Evolutionary conservation across 257 asterid genomes (phyloP), one percentile per base, ranked within the genome.

Genomic region (Knoxia roxburghii): DNA sequence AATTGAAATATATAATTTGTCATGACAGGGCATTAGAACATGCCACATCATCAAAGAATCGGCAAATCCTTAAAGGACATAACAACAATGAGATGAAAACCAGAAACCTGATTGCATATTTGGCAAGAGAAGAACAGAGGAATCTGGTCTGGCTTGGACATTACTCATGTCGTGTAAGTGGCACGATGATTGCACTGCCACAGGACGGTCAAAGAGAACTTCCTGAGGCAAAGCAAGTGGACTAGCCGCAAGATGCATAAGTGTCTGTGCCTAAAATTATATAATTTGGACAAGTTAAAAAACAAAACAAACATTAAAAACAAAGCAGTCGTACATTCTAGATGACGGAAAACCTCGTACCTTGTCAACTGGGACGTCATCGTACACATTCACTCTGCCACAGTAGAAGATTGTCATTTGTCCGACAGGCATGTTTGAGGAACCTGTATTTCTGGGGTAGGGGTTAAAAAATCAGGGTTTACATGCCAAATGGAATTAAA

Each of bases 361-460:
- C 97, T 90, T 90, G 59, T 87, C 86, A 61, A 82, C 76, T 39
- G 99, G 86, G 78, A 94, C 77, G 73, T 85, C 89, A 75, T 94
- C 97, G 67, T 88, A 90, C 64, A 94, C 99, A 77, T 88, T 88
- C 73, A 94, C 89, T 77, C 86, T 78, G 68, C 99, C 99, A 53
- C 93, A 72, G 68, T 94, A 94, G 76, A 94, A 94, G 72, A 94
- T 87, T 17, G 97, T 82, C 99, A 94, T 86, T 76, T 90, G 99
- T 69, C 95, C 95, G 52, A 54, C 80, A 27, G 83, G 82, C 48
- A 53, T 73, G 73, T 74, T 81, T 49, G 84, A 67, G 54, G 85
- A 45, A 68, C 64, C 84, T 70, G 77, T 65, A 59, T 77, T 68
- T 80, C 99, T 86, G 86, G 69, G 48, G 2, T 37, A 32, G 40